These are phyloP conservation scores for Echites panduratus DNA, from an alignment of 257 asterid species.

Conservation along the genomic window DNA sequence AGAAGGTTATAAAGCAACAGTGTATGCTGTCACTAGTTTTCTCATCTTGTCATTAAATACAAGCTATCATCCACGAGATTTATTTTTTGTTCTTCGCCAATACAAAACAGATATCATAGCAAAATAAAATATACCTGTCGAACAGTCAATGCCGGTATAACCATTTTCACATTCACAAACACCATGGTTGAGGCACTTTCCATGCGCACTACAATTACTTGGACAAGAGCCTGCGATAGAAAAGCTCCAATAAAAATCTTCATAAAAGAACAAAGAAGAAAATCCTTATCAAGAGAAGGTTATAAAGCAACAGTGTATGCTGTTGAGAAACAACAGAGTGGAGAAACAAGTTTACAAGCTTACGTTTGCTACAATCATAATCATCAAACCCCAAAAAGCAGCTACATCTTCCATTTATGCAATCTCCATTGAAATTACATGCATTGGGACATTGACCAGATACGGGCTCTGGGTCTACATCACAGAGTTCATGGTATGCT, in stretches of 20 bases:
- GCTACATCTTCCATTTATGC: constrained; percentile 73
- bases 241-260: background rate
- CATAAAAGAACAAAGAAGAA: background rate
- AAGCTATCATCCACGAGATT: background rate
- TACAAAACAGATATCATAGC: background rate
- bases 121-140: constrained; percentile 54
- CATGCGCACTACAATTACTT: constrained; percentile 55
- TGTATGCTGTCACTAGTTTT: background rate
- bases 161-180: constrained; percentile 69
- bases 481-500: constrained; percentile 85
- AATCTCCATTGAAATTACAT: constrained; percentile 84
- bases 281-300: constrained; percentile 3
- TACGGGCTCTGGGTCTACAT: constrained; percentile 46
- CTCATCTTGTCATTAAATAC: too few species aligned
- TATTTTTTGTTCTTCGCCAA: background rate
- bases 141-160: constrained; percentile 85
- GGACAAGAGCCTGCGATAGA: constrained; percentile 68
- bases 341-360: constrained; percentile 15
- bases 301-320: too few species aligned
- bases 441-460: constrained; percentile 79
- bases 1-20: too few species aligned
- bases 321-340: too few species aligned
- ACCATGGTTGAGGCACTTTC: constrained; percentile 62
- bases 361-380: constrained; percentile 68
- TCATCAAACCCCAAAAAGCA: constrained; percentile 94